phyloP scores from a whole-genome alignment of 202 grass and related monocot genomes.

The Zoysia matrella region DNA sequence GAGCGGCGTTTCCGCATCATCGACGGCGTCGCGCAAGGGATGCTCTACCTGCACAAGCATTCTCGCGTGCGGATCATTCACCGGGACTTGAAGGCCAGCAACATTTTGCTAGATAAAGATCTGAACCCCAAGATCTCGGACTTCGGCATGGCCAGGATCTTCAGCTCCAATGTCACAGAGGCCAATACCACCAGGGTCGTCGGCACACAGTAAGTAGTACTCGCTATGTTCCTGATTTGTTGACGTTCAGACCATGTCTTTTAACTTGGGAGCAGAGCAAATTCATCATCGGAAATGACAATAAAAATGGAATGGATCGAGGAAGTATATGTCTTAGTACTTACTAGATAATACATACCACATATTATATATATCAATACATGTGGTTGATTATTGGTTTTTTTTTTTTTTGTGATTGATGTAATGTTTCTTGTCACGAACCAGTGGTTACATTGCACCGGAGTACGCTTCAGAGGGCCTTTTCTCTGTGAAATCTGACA shows the following conservation, averaged over 20 bases:
- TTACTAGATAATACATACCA: no score
- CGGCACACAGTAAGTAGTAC: conserved; percentile 69
- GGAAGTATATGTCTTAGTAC: no score
- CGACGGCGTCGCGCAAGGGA: conserved; percentile 72
- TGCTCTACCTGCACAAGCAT: conserved; percentile 88
- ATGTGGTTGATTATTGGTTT: no score
- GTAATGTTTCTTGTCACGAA: neutral
- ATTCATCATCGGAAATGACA: no score
- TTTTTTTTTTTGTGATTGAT: no score
- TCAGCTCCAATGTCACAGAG: conserved; percentile 58
- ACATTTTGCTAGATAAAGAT: conserved; percentile 71
- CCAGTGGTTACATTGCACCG: conserved; percentile 79
- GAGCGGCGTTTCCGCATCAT: conserved; percentile 61
- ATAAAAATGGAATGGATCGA: no score
- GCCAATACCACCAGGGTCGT: conserved; percentile 67
- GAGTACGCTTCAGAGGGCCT: conserved; percentile 77
- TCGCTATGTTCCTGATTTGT: neutral
- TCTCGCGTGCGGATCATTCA: conserved; percentile 72
- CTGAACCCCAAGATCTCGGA: conserved; percentile 88
- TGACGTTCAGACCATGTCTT: no score
- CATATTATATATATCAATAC: no score
- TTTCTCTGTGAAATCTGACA: conserved; percentile 75
- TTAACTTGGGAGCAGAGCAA: no score
- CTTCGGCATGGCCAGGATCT: conserved; percentile 83
- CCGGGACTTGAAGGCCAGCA: conserved; percentile 81